Evolutionary conservation across 2,329 filamentous ascomycete species (phyloP).

Genomic region (Ophiostoma sp.): DNA sequence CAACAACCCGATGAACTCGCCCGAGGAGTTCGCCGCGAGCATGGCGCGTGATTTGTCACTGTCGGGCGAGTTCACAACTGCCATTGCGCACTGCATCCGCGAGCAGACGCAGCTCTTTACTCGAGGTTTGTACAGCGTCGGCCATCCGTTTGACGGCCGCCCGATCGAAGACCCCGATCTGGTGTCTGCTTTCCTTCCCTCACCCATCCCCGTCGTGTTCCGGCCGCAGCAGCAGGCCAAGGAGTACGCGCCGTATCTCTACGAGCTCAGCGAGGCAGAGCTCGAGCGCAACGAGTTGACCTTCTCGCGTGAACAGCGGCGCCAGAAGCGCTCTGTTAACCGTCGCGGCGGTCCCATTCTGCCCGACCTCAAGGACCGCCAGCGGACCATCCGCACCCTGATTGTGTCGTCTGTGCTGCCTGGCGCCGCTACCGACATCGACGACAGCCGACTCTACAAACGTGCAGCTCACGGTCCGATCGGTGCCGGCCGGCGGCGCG

Average conservation of each 20-base stretch:
- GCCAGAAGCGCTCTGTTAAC: constrained; percentile 94
- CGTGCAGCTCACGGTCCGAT: constrained; percentile 59
- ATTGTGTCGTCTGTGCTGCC: constrained; percentile 91
- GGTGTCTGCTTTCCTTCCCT: constrained; percentile 78
- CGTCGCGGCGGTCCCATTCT: constrained; percentile 86
- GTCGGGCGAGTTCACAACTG: constrained; percentile 93
- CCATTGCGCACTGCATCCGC: constrained; percentile 95
- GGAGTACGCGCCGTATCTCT: constrained; percentile 90
- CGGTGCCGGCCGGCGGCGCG: constrained; percentile 50
- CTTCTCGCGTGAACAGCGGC: constrained; percentile 87
- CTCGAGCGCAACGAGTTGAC: constrained; percentile 87
- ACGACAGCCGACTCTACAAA: constrained; percentile 87
- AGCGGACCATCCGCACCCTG: constrained; percentile 87
- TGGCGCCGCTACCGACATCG: constrained; percentile 74
- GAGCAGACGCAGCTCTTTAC: constrained; percentile 96
- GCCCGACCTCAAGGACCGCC: constrained; percentile 93
- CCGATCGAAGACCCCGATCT: constrained; percentile 92
- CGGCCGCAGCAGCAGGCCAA: constrained; percentile 89
- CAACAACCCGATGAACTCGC: constrained; percentile 89
- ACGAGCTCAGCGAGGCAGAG: constrained; percentile 89
- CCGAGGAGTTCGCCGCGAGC: constrained; percentile 86
- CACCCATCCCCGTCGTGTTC: constrained; percentile 80
- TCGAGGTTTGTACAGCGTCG: constrained; percentile 86
- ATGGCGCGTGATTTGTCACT: constrained; percentile 90
- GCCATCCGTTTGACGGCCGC: constrained; percentile 91